Evolutionary conservation across 1,284 basidiomycete species (phyloP).

Genomic region (Malassezia sp.): DNA sequence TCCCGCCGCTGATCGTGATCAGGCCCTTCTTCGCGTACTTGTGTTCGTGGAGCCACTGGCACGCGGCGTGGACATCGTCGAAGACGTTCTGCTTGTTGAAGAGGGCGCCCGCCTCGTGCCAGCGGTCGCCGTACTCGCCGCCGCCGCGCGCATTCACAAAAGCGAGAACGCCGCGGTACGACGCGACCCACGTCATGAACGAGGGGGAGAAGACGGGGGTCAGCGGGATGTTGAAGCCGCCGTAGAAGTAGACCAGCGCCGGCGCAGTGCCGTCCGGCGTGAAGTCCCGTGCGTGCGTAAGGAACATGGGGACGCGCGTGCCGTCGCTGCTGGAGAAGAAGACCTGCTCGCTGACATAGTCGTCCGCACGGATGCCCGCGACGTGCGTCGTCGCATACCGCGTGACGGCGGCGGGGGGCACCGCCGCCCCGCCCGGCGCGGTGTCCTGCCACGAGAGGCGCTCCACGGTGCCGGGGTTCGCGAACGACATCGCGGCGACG

Average conservation of each 20-base stretch:
- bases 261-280: slow-evolving; percentile 65
- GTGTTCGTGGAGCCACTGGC: slow-evolving; percentile 60
- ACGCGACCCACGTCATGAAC: slow-evolving; percentile 64
- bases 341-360: slow-evolving; percentile 63
- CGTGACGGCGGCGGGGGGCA: slow-evolving; percentile 50
- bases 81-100: slow-evolving; percentile 57
- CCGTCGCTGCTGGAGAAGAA: slow-evolving; percentile 60
- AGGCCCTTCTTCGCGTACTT: slow-evolving; percentile 62
- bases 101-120: slow-evolving; percentile 42
- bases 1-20: slow-evolving; percentile 58
- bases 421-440: slow-evolving; percentile 28
- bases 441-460: slow-evolving; percentile 27
- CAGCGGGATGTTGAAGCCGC: slow-evolving; percentile 55
- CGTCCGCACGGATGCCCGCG: slow-evolving; percentile 58
- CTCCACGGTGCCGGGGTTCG: slow-evolving; percentile 58
- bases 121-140: slow-evolving; percentile 66
- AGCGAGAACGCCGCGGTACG: slow-evolving; percentile 63
- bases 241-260: slow-evolving; percentile 63
- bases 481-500: slow-evolving; percentile 60
- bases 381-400: slow-evolving; percentile 58
- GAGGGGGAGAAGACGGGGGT: slow-evolving; percentile 62
- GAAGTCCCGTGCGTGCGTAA: slow-evolving; percentile 64
- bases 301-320: slow-evolving; percentile 72
- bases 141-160: slow-evolving; percentile 59
- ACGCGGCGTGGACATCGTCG: slow-evolving; percentile 55